Percentiles rank a stretch among this genome's conserved stretches.
Conservation (phyloP, 2,329 filamentous ascomycete species). For the Raffaelea albimanens region DNA sequence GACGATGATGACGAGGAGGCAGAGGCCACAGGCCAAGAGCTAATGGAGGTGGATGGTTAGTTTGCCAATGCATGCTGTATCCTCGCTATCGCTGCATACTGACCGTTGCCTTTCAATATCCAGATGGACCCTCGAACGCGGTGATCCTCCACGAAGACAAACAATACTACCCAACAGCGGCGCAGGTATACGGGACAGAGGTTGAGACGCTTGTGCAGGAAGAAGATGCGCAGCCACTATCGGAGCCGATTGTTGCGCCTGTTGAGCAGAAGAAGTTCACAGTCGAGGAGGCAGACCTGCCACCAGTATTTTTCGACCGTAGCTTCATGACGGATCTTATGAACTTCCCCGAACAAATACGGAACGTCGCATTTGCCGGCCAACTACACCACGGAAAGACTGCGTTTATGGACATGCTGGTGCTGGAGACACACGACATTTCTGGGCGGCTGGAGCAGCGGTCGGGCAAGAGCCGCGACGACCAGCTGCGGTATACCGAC, state of each 20-base stretch:
- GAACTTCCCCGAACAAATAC: slow-evolving; percentile 89
- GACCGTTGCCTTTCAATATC: background rate
- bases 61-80: background rate
- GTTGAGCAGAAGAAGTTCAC: slow-evolving; percentile 94
- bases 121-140: slow-evolving; percentile 73
- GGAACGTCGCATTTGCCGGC: slow-evolving; percentile 85
- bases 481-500: slow-evolving; percentile 92
- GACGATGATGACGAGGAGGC: slow-evolving; percentile 57
- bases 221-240: slow-evolving; percentile 88
- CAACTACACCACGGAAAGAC: slow-evolving; percentile 98
- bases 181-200: slow-evolving; percentile 87
- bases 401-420: slow-evolving; percentile 96
- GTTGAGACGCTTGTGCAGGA: slow-evolving; percentile 96
- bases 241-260: slow-evolving; percentile 87
- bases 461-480: slow-evolving; percentile 71
- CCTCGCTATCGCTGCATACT: background rate
- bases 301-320: slow-evolving; percentile 77
- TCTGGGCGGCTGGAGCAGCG: slow-evolving; percentile 68
- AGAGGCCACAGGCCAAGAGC: slow-evolving; percentile 61
- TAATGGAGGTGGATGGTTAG: slow-evolving; percentile 87
- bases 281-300: slow-evolving; percentile 83
- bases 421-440: slow-evolving; percentile 89
- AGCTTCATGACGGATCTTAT: slow-evolving; percentile 92
- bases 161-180: slow-evolving; percentile 97
- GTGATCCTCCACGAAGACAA: slow-evolving; percentile 99